Percentiles rank a stretch among this genome's conserved stretches.
Evolutionary conservation across 2,329 filamentous ascomycete genomes (phyloP).

Genomic region (Diplodia seriata): DNA sequence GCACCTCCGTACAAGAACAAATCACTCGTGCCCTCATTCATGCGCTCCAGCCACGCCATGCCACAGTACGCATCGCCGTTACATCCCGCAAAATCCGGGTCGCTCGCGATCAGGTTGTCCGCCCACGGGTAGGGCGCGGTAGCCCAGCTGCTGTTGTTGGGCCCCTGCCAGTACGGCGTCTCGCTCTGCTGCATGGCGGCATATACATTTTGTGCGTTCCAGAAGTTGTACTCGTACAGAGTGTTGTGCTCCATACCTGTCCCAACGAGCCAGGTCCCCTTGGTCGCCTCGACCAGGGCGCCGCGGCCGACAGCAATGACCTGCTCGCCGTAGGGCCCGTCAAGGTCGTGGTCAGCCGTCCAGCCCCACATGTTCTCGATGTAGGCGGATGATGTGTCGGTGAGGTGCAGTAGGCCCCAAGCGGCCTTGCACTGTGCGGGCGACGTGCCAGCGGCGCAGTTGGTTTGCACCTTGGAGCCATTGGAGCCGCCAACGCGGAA

Average conservation of each 20-base stretch:
- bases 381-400: constrained; percentile 55
- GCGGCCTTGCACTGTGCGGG: constrained; percentile 42
- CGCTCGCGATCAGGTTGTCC: constrained; percentile 42
- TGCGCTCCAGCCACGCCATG: constrained; percentile 31
- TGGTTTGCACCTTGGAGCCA: constrained; percentile 39
- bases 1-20: constrained; percentile 27
- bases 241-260: constrained; percentile 62
- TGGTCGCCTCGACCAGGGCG: constrained; percentile 55
- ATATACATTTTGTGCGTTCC: constrained; percentile 58
- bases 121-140: constrained; percentile 52
- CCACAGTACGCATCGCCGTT: constrained; percentile 33
- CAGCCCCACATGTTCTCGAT: constrained; percentile 64
- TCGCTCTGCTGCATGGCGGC: constrained; percentile 62
- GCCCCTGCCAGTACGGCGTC: constrained; percentile 58
- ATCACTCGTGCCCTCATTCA: not conserved
- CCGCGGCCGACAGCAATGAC: constrained; percentile 58
- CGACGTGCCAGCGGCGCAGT: constrained; percentile 43
- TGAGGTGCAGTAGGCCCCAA: constrained; percentile 56
- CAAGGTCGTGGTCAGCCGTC: constrained; percentile 62
- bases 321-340: constrained; percentile 42
- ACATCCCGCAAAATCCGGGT: constrained; percentile 42
- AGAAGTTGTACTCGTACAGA: constrained; percentile 61
- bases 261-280: constrained; percentile 62
- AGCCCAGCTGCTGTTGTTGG: constrained; percentile 36
- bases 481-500: constrained; percentile 47